Conservation (phyloP, 768 basidiomycete genomes). For the Pleurotus sapidus region DNA sequence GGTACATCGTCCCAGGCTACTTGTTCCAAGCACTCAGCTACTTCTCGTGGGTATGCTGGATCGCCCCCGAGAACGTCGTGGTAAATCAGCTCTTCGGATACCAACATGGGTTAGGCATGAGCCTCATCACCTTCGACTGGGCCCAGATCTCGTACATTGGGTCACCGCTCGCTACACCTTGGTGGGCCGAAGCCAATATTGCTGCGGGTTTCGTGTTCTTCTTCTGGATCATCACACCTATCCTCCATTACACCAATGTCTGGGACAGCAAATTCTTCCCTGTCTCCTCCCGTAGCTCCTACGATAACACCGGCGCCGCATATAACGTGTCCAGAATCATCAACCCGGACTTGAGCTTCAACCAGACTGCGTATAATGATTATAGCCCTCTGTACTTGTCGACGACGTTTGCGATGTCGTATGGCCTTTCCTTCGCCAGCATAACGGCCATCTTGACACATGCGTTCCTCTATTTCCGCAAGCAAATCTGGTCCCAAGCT, state of each 20-base stretch:
- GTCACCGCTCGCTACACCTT: conserved; percentile 52
- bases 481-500: conserved; percentile 72
- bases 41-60: conserved; percentile 61
- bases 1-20: conserved; percentile 49
- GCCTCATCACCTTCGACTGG: conserved; percentile 50
- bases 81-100: conserved; percentile 46
- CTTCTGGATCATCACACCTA: conserved; percentile 65
- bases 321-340: conserved; percentile 62
- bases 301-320: conserved; percentile 51
- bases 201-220: conserved; percentile 59
- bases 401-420: conserved; percentile 75
- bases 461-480: conserved; percentile 69
- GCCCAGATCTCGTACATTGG: conserved; percentile 60
- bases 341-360: conserved; percentile 49
- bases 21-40: conserved; percentile 50
- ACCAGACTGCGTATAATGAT: conserved; percentile 46
- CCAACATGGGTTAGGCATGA: conserved; percentile 49
- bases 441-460: conserved; percentile 60
- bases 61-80: conserved; percentile 43
- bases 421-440: conserved; percentile 43
- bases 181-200: conserved; percentile 78
- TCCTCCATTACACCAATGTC: conserved; percentile 52
- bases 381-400: conserved; percentile 66
- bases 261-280: conserved; percentile 59
- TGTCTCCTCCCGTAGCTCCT: conserved; percentile 64